These are phyloP conservation scores for Akebia trifoliata DNA, from an alignment of 164 flowering plant genomes.

Conservation along the genomic window DNA sequence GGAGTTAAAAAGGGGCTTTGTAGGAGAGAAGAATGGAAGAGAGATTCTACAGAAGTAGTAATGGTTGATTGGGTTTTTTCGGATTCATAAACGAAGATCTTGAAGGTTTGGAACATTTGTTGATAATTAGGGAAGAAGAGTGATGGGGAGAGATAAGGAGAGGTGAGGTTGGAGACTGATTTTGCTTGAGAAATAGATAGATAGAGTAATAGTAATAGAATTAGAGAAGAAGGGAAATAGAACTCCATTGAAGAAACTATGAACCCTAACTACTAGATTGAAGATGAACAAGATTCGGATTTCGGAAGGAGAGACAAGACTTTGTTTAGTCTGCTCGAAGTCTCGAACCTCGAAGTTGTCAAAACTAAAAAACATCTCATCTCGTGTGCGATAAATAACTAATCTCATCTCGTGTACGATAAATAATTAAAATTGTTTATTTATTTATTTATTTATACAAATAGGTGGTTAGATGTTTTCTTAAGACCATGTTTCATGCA, in stretches of 20 bases:
- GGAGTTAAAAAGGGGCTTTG: conserved; percentile 45
- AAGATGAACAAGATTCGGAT: no score
- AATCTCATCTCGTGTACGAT: no score
- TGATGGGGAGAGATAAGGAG: conserved; percentile 50
- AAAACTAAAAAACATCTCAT: no score
- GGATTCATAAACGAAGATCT: conserved; percentile 49
- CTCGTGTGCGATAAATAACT: no score
- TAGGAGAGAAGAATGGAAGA: conserved; percentile 55
- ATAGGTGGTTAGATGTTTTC: no score
- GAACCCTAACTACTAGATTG: no score
- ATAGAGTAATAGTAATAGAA: background rate
- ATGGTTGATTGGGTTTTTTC: conserved; percentile 5
- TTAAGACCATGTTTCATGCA: no score
- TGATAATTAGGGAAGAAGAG: conserved; percentile 44
- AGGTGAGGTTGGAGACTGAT: conserved; percentile 9
- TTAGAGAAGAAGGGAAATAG: conserved; percentile 5
- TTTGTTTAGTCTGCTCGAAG: no score
- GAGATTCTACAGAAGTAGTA: conserved; percentile 28
- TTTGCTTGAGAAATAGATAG: conserved; percentile 14
- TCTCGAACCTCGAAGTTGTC: no score
- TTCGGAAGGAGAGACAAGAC: no score
- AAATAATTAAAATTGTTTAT: no score
- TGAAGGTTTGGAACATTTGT: conserved; percentile 53
- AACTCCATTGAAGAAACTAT: background rate
- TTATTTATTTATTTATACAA: no score